Conservation (phyloP, 2,329 filamentous ascomycete genomes). For the Botryosphaeria dothidea region DNA sequence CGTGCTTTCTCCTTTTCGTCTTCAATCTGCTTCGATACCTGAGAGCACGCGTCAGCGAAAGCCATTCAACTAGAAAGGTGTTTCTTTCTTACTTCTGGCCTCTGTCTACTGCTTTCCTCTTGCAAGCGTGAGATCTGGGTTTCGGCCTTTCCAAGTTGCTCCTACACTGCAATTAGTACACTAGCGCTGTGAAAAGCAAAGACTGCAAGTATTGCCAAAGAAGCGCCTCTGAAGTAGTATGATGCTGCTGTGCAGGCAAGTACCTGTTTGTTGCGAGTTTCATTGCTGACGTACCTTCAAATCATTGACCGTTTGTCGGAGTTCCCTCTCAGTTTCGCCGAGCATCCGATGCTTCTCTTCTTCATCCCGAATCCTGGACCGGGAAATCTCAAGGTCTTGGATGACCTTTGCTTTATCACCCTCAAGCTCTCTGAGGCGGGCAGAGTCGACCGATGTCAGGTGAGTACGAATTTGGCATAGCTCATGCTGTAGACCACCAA, state of each 20-base stretch:
- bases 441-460: neutral
- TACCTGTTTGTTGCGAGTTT: too few relatives aligned
- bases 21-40: neutral
- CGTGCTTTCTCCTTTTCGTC: neutral
- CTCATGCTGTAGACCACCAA: neutral
- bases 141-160: neutral
- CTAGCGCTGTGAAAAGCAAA: too few relatives aligned
- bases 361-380: neutral
- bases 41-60: neutral
- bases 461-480: neutral
- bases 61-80: neutral
- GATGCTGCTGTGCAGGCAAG: too few relatives aligned
- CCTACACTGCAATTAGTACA: neutral
- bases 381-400: neutral
- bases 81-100: neutral
- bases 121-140: neutral
- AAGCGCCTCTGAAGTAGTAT: too few relatives aligned
- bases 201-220: too few relatives aligned
- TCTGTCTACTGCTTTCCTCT: neutral
- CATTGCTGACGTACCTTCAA: conserved; percentile 14
- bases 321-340: neutral
- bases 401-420: neutral
- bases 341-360: neutral
- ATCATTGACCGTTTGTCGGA: neutral
- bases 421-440: neutral